Base-by-base conservation (phyloP, 192 early-diverging fungal genomes). In the Backusella parvicylindrica region DNA sequence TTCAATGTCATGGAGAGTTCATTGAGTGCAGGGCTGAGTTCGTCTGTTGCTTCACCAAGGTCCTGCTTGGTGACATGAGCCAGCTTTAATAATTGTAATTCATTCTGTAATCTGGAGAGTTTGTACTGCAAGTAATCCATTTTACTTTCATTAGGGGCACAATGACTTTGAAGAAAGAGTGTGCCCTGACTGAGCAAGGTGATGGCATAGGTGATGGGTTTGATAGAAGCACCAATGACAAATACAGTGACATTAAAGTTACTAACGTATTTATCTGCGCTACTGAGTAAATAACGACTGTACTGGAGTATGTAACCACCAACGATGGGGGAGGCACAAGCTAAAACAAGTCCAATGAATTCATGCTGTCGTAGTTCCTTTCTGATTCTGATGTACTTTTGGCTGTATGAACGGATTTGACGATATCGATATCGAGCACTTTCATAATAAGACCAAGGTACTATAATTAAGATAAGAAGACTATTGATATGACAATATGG, bases 361-460 rank as follows among this genome's bases (percentile, higher is more conserved):
- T 89, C 86, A 77, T 86, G 85, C 13, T 79, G 81, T 8, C 79
- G 83, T n/a, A 89, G 78, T 56, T 86, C 84, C 23, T 56, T 70
- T 2, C 82, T 74, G 16, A 85, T 86, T 15, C 50, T 64, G 16
- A 72, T 47, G 35, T 77, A 74, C 23, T 71, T 73, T 68, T 12
- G 33, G 9, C 36, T 23, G n/a, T 68, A 33, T n/a, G 66, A n/a
- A 9, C 32, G 66, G 8, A 60, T 15, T 13, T 23, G 53, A 60
- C 23, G 53, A 60, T 86, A 79, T 75, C 86, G 77, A 30, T 80
- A 82, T 40, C 83, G 71, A 26, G 88, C 88, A 47, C 85, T 79
- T 71, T 89, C 81, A 75, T 89, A 89, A 28, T 86, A 79, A 32
- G 86, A 80, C 88, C 88, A 89, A 21, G 88, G 88, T 2, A 86